Evolutionary conservation across 805 yeast species (phyloP).

Genomic region (Metschnikowia lachancei): DNA sequence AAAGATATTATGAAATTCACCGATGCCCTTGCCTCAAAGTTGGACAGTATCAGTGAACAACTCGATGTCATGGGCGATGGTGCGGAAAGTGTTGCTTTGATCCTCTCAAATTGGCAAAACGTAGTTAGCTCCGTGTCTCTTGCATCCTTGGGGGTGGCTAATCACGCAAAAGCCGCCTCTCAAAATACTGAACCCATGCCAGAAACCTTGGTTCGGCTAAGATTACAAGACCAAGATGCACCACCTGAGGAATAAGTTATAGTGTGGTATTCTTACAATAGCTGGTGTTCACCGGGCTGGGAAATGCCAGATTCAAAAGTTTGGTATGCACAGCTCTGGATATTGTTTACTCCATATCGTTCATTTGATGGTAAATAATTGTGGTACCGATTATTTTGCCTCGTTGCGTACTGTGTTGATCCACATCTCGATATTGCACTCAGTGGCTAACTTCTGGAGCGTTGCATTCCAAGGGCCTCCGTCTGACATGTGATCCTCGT

Average conservation of each 20-base stretch:
- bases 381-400: background rate
- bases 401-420: slow-evolving; percentile 19
- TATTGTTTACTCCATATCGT: background rate
- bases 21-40: slow-evolving; percentile 41
- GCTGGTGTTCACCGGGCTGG: background rate
- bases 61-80: slow-evolving; percentile 53
- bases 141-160: slow-evolving; percentile 53
- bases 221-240: slow-evolving; percentile 30
- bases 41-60: slow-evolving; percentile 49
- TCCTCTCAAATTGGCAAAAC: slow-evolving; percentile 64
- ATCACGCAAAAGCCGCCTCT: slow-evolving; percentile 43
- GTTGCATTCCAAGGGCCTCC: slow-evolving; percentile 12
- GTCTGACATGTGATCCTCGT: slow-evolving; percentile 3
- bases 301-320: background rate
- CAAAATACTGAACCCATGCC: slow-evolving; percentile 52
- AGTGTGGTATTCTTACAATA: background rate
- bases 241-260: background rate
- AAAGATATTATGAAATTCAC: slow-evolving; percentile 49
- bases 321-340: too few species aligned
- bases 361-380: background rate
- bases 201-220: slow-evolving; percentile 61
- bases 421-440: slow-evolving; percentile 26
- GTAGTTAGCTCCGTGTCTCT: slow-evolving; percentile 59
- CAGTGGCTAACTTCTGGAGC: slow-evolving; percentile 17
- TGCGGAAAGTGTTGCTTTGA: slow-evolving; percentile 55